Evolutionary conservation across 805 yeast species (phyloP).

Genomic region (Suhomyces pyralidae): DNA sequence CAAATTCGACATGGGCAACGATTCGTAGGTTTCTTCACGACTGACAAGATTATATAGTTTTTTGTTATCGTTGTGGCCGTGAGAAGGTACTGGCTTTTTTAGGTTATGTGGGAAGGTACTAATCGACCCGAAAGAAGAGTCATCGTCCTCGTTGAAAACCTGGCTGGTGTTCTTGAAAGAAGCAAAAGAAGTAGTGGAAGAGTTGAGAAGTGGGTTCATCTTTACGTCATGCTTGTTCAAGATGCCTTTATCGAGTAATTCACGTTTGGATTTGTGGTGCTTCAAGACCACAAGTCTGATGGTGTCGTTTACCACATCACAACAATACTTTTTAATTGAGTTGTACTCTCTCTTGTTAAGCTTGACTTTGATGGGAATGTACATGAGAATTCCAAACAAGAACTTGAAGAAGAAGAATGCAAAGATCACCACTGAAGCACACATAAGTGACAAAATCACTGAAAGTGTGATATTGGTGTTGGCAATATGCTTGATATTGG

Average conservation of each 20-base stretch:
- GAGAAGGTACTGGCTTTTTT: constrained; percentile 1
- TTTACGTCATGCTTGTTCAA: constrained; percentile 22
- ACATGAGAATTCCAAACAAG: constrained; percentile 49
- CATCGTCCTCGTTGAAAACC: constrained; percentile 3
- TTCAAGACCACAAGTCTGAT: constrained; percentile 51
- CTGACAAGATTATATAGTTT: constrained; percentile 11
- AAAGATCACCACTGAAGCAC: constrained; percentile 74
- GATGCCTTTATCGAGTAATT: constrained; percentile 30
- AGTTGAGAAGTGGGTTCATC: constrained; percentile 25
- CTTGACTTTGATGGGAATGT: constrained; percentile 50
- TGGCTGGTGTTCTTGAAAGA: constrained; percentile 3
- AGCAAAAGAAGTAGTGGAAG: constrained; percentile 14
- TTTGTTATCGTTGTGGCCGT: constrained; percentile 14
- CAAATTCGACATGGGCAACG: constrained; percentile 7
- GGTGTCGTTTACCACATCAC: constrained; percentile 53
- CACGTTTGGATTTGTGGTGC: constrained; percentile 35
- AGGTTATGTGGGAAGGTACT: constrained; percentile 3
- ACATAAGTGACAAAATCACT: constrained; percentile 70
- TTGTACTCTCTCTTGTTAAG: constrained; percentile 35
- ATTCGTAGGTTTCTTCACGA: constrained; percentile 4
- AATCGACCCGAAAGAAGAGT: background rate
- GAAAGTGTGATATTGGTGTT: constrained; percentile 60
- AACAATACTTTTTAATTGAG: constrained; percentile 60
- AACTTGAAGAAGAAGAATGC: constrained; percentile 59
- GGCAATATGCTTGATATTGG: constrained; percentile 57